Conservation (phyloP, 2,329 filamentous ascomycete genomes). For the Xylariaceae sp. region DNA sequence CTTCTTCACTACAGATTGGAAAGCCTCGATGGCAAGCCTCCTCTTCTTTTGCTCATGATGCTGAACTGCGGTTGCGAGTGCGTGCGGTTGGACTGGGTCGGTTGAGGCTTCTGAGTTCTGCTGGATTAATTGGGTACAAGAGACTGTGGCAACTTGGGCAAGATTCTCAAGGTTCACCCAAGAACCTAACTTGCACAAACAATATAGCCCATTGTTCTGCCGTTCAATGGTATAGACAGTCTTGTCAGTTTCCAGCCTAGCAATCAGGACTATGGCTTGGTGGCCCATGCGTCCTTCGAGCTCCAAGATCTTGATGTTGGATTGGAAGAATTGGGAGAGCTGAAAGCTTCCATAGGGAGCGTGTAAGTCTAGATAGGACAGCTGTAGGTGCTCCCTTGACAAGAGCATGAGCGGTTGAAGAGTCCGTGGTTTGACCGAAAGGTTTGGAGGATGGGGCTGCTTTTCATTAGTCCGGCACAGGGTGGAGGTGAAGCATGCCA, state of each 20-base stretch:
- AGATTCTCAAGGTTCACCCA: constrained; percentile 62
- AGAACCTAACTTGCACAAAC: constrained; percentile 61
- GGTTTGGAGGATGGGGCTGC: constrained; percentile 53
- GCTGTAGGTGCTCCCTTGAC: constrained; percentile 53
- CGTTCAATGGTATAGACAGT: constrained; percentile 62
- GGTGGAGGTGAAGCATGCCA: constrained; percentile 3
- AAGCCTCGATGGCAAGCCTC: constrained; percentile 56
- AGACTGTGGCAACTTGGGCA: constrained; percentile 43
- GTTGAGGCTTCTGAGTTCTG: constrained; percentile 25
- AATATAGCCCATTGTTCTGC: constrained; percentile 57
- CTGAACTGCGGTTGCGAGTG: constrained; percentile 40
- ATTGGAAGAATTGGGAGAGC: constrained; percentile 54
- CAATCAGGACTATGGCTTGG: constrained; percentile 54
- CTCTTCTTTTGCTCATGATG: constrained; percentile 51
- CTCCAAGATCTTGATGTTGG: constrained; percentile 59
- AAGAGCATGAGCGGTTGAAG: constrained; percentile 60
- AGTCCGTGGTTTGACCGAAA: constrained; percentile 48
- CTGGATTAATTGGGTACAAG: constrained; percentile 30
- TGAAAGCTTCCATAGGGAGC: constrained; percentile 46
- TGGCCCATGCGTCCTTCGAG: constrained; percentile 56
- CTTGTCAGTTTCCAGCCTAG: constrained; percentile 51
- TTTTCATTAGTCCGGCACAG: constrained; percentile 5
- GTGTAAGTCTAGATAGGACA: constrained; percentile 58
- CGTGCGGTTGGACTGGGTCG: constrained; percentile 11
- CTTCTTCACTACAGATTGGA: constrained; percentile 57